Base-by-base conservation (phyloP, 805 yeast genomes). In the Nakazawaea holstii region DNA sequence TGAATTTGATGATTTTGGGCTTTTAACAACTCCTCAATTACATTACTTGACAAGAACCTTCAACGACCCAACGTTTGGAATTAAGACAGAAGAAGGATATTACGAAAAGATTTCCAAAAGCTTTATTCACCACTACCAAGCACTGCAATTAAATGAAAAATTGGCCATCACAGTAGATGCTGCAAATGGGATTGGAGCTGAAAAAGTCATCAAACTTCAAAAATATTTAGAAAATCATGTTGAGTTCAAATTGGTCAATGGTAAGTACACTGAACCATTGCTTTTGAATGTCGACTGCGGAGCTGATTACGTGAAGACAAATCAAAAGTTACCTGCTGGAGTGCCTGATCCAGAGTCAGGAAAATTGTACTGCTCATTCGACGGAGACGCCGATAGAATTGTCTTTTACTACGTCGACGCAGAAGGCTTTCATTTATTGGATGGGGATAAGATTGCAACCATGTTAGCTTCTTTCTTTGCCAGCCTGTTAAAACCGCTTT, bases 121-220 rank as follows among this genome's bases (percentile, higher is more conserved):
- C 0, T 78, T 80, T 62, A 69, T 66, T 45, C 56, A 65, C 15
- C 54, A 63, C 52, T 60, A 11, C 55, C 62, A 53, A 55, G 41
- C 1, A 41, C 41, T 24, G 57, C 14, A 11, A 27, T 8, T 4
- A 29, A 28, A 8, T 15, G 28, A 64, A 42, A 57, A 52, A n/a
- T 27, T 52, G 37, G 49, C 52, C 33, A 72, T 91, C 54, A 76
- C 82, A 2, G 79, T 94, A 15, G 99, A 94, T 67, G 82, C 90
- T 35, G 99, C 99, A 7, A 94, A 94, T 61, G 99, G 99, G n/a
- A 87, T 94, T 35, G 99, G 99, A 14, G 96, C 90, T 1, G 86
- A 87, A 17, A 85, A 86, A 60, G 70, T 82, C 27, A 58, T 63
- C 24, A 68, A 72, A 24, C 66, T 91, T 49, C 41, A 53, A 35